phyloP scores from a whole-genome alignment of 805 yeast species.

The Pichia pseudocactophila region DNA sequence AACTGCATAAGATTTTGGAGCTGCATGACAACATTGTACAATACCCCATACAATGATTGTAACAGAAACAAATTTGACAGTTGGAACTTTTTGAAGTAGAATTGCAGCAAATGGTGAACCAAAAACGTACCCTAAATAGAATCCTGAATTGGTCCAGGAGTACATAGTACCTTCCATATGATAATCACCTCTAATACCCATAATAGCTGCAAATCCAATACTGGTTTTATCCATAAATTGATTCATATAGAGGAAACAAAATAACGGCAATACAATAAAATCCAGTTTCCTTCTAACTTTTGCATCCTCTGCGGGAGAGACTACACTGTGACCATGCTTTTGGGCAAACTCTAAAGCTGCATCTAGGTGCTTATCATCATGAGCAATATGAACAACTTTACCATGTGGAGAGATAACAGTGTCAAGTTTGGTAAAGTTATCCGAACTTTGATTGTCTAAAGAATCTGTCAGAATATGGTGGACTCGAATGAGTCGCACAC shows the following conservation, averaged over 20 bases:
- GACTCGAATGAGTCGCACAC: too few species aligned
- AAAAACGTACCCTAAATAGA: conserved; percentile 32
- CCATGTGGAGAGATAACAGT: conserved; percentile 11
- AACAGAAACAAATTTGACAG: conserved; percentile 23
- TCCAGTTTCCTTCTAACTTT: conserved; percentile 28
- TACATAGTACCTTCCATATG: conserved; percentile 25
- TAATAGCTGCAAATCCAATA: conserved; percentile 30
- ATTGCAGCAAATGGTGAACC: conserved; percentile 7
- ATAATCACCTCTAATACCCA: conserved; percentile 13
- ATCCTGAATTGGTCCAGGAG: conserved; percentile 25
- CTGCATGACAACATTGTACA: conserved; percentile 24
- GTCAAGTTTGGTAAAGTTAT: conserved; percentile 7
- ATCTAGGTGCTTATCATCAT: conserved; percentile 11
- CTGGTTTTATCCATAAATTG: conserved; percentile 36
- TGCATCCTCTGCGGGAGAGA: conserved; percentile 1
- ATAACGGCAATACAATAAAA: conserved; percentile 28
- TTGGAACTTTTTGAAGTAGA: conserved; percentile 31
- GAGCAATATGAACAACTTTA: conserved; percentile 10
- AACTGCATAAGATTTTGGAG: conserved; percentile 26
- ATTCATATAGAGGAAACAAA: conserved; percentile 27
- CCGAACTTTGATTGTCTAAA: conserved; percentile 1
- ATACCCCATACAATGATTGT: conserved; percentile 28
- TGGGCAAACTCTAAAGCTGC: conserved; percentile 10
- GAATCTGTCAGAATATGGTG: too few species aligned
- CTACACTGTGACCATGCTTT: conserved; percentile 9